Base-by-base conservation (phyloP, 305 asterid species). In the Fraxinus albicans region DNA sequence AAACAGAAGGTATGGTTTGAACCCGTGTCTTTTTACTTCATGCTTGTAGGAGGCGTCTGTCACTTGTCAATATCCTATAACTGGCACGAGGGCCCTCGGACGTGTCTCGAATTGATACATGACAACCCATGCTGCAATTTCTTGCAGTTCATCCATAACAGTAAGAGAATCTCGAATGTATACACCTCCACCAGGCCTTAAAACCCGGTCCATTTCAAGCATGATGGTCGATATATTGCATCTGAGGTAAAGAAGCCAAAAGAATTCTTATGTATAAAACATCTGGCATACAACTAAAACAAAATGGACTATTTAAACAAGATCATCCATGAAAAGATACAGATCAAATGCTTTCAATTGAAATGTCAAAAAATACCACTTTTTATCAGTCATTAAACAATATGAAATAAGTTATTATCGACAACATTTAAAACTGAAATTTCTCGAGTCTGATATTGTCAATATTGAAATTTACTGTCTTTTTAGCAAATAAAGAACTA, bases 171-270 rank as follows among this genome's bases (percentile, higher is more conserved):
- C 99, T 40, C 95, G 97, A 60, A 96, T 88, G 65, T 91, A 93
- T 8, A 84, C 92, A 15, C 77, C 91, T 44, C 97, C 98, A 82
- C 96, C 95, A 0, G 98, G 98, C 86, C 98, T 90, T 76, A 94
- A 85, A 19, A 95, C 90, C 60, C 98, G 87, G 82, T 94, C 97
- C 98, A 95, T 95, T 87, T 95, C 98, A 81, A 95, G 91, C 96
- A 94, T 91, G 88, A 95, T 92, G 79, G 87, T 86, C 4, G 94
- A 87, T 67, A 92, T 73, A 82, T 92, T 91, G 91, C 98, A 93
- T 84, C 98, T 95, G 90, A 53, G 42, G n/a, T 73, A 31, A 70
- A 58, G n/a, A 50, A 7, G 78, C 58, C 42, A 74, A 79, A 72
- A 42, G 21, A 55, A n/a, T 35, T 82, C 12, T 21, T 19, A 58